Evolutionary conservation across 2,329 filamentous ascomycete species (phyloP), one percentile per base, ranked within the genome.

Genomic region (Alternaria gansuensis): DNA sequence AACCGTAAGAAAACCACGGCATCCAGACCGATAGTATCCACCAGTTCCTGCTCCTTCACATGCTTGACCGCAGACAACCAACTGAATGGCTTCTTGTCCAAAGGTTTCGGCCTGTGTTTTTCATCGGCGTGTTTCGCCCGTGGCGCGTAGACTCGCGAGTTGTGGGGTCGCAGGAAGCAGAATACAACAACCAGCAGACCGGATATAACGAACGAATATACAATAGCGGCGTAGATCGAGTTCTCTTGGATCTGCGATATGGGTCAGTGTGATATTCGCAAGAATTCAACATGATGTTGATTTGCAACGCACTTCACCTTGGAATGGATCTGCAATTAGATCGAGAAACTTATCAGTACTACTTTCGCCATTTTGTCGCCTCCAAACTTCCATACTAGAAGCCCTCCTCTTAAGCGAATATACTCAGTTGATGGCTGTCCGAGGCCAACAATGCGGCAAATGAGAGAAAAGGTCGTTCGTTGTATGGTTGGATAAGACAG

Each of bases 101-200:
- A 84, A 0, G 90, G 87, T 10, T 93, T 92, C 17, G 94, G 95
- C 6, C 92, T 87, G 81, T 97, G 93, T 77, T 90, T 92, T 67
- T 92, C 88, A 77, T 98, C 94, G 74, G 93, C 92, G 82, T 97
- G 90, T 78, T 96, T 97, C 49, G 95, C 83, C 77, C 96, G 94
- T 28, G 95, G 95, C 3, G 95, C 93, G 78, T 98, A 99, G 44
- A 98, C 91, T 64, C 93, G 85, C 53, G 89, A 90, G 77, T 97
- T 93, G 77, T 93, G 92, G 3, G 95, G 95, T 63, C 95, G 90
- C 48, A 97, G 84, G 69, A 96, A 83, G 66, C 92, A 98, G 83
- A 98, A 99, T 63, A 88, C 79, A 58, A 96, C 76, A 60, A 92
- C 88, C 66, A 97, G 88, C 60, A 88, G 81, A 57, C 87, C 74